phyloP scores from a whole-genome alignment of 164 flowering plant genomes.

The Litsea cubeba region DNA sequence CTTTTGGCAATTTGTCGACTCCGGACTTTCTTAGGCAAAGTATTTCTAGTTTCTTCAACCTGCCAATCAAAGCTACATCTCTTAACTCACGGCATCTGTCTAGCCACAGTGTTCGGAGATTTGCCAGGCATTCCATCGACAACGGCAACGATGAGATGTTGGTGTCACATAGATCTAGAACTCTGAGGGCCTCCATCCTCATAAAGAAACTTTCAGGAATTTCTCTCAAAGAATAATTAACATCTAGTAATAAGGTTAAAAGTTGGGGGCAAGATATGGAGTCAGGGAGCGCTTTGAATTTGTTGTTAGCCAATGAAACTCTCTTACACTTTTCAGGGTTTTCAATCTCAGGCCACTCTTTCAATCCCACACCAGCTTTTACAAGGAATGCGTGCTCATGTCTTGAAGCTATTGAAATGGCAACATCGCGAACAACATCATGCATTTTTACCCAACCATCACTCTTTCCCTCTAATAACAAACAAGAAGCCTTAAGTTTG shows the following conservation, averaged over 20 bases:
- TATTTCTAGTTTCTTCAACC: neutral
- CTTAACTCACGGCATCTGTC: neutral
- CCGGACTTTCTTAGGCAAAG: neutral
- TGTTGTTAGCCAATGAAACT: conserved; percentile 1
- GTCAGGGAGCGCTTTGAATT: conserved; percentile 1
- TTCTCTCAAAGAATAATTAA: neutral
- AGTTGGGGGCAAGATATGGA: conserved; percentile 5
- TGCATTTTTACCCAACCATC: conserved; percentile 8
- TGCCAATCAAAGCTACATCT: neutral
- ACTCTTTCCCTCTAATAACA: conserved; percentile 12
- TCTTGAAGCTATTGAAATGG: conserved; percentile 10
- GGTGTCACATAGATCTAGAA: conserved; percentile 5
- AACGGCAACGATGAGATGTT: neutral
- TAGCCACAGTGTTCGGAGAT: conserved; percentile 10
- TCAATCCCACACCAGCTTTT: neutral
- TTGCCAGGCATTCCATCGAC: conserved; percentile 6
- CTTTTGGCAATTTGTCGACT: neutral
- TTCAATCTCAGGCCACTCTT: conserved; percentile 13
- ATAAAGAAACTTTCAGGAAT: conserved; percentile 10
- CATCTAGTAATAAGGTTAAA: neutral
- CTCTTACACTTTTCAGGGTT: neutral
- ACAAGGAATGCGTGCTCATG: neutral
- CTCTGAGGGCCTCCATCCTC: conserved; percentile 7
- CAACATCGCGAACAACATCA: conserved; percentile 16
- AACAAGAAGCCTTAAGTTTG: conserved; percentile 13